Base-by-base conservation (phyloP, 306 rosid genomes). In the Nissolia schottii region DNA sequence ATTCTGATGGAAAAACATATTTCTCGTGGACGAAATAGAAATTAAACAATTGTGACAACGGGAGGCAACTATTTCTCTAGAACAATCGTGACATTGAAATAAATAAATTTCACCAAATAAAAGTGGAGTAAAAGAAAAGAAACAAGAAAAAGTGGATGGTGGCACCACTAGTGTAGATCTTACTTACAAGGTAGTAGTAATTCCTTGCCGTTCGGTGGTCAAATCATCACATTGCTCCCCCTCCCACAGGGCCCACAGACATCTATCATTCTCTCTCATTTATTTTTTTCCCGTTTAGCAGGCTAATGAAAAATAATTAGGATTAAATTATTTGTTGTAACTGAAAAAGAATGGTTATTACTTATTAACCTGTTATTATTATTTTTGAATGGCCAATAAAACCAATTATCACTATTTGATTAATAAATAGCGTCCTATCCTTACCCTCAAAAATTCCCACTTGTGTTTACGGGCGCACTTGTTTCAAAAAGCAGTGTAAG, bases 151-250 rank as follows among this genome's bases (percentile, higher is more conserved):
- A 2, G 22, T 27, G 3, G 37, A 24, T 7, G 8, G 37, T 57
- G 11, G 37, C 63, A 57, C 6, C 27, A 20, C 28, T 14, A 67
- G 63, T n/a, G 46, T 64, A 23, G 66, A 72, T 49, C 67, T 67
- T 16, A 20, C 87, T 84, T 81, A 28, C 32, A 81, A 79, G 88
- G 60, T 27, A n/a, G n/a, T n/a, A n/a, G n/a, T n/a, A 76, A 76
- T 59, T 80, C 29, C 20, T 68, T 49, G 16, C 60, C 19, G 2
- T 29, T 40, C 29, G 25, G n/a, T 10, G 23, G 55, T 50, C 15
- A 48, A 48, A 6, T 18, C 55, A 7, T 16, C 6, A 43, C 50
- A 14, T 37, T 37, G 13, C 50, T 43, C 9, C 49, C 49, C 1
- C 49, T 3, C 49, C 0, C 18, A 3, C 18, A n/a, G 3, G 5